Evolutionary conservation across 345 rosid genomes (phyloP), one percentile per base, ranked within the genome.

Genomic region (Cardamine occulta): DNA sequence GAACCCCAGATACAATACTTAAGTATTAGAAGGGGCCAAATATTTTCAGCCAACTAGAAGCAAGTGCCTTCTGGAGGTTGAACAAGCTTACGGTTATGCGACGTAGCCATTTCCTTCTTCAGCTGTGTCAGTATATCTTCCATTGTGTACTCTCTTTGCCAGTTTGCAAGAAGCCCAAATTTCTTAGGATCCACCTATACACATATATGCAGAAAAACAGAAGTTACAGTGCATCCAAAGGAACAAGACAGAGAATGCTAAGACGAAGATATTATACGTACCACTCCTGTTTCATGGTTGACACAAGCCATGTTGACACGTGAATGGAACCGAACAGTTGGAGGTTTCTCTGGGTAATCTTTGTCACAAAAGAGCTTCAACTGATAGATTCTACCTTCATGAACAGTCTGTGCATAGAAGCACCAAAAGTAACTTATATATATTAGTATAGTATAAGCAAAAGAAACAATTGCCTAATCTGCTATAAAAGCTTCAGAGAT

Each of bases 271-370:
- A 5, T 6, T 8, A 60, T 10, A 6, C 32, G 17, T 93, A 93
- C 98, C 97, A 86, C 93, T 82, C 98, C 97, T 32, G 93, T 89
- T 87, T 93, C 98, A 63, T 91, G 98, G 86, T 86, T 89, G 74
- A 93, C 97, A 69, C 97, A 91, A 62, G 89, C 87, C 96, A 93
- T 88, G 76, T 93, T 93, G 76, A 93, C 80, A 68, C 97, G 91
- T 55, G 98, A 91, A 81, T 93, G 97, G 75, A 91, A 93, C 69
- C 97, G 92, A 68, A 91, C 97, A 53, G 84, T 93, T 15, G 98
- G 98, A 57, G 98, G 97, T 85, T 87, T 93, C 86, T 93, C 96
- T 0, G 98, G 98, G 78, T 93, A 93, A 78, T 93, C 98, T 84
- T 93, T 91, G 80, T 91, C 97, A 9, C 98, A 93, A 82, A 93